Conservation (phyloP, 257 asterid genomes). For the Solanum okadae region DNA sequence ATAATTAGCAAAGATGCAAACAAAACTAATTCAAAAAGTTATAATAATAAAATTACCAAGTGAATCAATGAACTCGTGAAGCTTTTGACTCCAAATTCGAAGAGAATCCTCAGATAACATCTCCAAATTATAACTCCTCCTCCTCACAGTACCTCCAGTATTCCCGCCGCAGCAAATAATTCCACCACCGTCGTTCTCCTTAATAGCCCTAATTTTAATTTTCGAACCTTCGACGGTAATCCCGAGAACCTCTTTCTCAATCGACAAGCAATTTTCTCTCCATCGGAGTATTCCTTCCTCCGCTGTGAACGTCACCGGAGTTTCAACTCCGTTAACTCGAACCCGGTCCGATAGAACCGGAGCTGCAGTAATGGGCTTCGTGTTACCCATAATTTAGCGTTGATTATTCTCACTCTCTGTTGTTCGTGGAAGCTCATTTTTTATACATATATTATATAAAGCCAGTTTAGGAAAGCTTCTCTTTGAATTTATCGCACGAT, state of each 20-base stretch:
- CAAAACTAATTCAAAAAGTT: background rate
- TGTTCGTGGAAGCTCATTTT: background rate
- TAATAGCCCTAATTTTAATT: conserved; percentile 44
- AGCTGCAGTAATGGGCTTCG: background rate
- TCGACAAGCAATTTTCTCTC: conserved; percentile 28
- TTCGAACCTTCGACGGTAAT: conserved; percentile 43
- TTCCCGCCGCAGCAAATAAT: conserved; percentile 32
- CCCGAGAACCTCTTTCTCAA: conserved; percentile 70
- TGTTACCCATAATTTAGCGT: background rate
- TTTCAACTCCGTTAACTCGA: conserved; percentile 29
- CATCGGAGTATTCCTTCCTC: conserved; percentile 52
- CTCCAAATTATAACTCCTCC: conserved; percentile 30
- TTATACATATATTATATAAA: too few relatives aligned
- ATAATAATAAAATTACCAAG: conserved; percentile 34
- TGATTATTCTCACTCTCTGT: background rate
- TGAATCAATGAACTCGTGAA: conserved; percentile 53
- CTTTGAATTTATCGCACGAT: background rate
- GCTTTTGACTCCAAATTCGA: conserved; percentile 46
- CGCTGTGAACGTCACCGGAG: conserved; percentile 37
- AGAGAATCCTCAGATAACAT: conserved; percentile 30
- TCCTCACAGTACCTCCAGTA: conserved; percentile 24
- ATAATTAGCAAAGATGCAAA: background rate
- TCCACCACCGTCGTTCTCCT: conserved; percentile 27
- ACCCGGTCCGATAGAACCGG: conserved; percentile 43
- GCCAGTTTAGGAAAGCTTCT: background rate